phyloP scores from a whole-genome alignment of 2,329 filamentous ascomycete genomes.

The Fusarium heterosporum region DNA sequence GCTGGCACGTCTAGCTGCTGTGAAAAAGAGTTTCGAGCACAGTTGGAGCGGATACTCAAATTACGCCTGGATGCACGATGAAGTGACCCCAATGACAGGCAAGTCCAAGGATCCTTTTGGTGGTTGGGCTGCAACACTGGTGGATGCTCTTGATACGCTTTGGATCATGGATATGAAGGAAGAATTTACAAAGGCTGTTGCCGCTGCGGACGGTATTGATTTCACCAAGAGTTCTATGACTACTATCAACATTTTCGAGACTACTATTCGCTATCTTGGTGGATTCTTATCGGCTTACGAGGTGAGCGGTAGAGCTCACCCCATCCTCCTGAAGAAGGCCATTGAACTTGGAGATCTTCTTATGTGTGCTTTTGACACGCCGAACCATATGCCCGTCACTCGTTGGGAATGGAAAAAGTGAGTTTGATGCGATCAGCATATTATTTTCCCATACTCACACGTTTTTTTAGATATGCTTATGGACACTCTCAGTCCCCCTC shows the following conservation, averaged over 20 bases:
- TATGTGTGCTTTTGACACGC: conserved; percentile 74
- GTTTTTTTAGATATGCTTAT: conserved; percentile 37
- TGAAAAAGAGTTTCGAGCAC: conserved; percentile 64
- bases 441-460: conserved; percentile 22
- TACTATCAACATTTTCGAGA: conserved; percentile 74
- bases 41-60: conserved; percentile 71
- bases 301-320: conserved; percentile 62
- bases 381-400: conserved; percentile 69
- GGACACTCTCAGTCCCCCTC: conserved; percentile 42
- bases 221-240: conserved; percentile 62
- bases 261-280: conserved; percentile 75
- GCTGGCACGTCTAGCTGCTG: conserved; percentile 54
- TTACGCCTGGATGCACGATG: conserved; percentile 72
- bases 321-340: conserved; percentile 68
- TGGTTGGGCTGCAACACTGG: conserved; percentile 73
- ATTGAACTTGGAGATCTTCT: conserved; percentile 71
- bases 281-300: conserved; percentile 75
- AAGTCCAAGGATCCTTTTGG: conserved; percentile 66
- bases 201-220: conserved; percentile 67
- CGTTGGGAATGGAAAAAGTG: conserved; percentile 47
- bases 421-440: conserved; percentile 10
- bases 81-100: conserved; percentile 67
- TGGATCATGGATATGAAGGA: conserved; percentile 76
- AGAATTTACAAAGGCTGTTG: conserved; percentile 72
- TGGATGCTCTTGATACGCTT: conserved; percentile 73